Conservation (phyloP, 139 green algal genomes). For the Klebsormidium nitens region DNA sequence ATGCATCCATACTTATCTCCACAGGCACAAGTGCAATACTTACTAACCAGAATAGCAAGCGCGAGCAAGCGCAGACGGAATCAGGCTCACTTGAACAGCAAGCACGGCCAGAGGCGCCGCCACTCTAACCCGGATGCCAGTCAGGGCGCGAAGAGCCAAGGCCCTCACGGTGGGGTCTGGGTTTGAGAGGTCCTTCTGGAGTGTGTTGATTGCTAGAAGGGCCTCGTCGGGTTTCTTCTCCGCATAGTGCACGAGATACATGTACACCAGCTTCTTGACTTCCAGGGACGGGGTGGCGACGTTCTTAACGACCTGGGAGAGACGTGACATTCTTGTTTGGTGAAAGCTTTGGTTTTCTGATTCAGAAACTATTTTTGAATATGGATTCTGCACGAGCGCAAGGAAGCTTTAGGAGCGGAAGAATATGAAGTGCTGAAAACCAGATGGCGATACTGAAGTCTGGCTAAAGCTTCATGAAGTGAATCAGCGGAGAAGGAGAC, state of each 20-base stretch:
- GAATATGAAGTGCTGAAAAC: too few species aligned
- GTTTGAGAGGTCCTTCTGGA: slow-evolving; percentile 46
- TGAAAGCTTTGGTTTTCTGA: too few species aligned
- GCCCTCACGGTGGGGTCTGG: slow-evolving; percentile 38
- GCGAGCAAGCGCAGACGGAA: too few species aligned
- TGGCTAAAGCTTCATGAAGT: too few species aligned
- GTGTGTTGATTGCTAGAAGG: slow-evolving; percentile 48
- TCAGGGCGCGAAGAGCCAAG: slow-evolving; percentile 45
- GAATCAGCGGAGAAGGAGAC: too few species aligned
- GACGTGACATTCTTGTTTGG: too few species aligned
- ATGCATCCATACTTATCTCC: background rate
- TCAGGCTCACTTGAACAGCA: too few species aligned
- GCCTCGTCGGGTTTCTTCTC: slow-evolving; percentile 47
- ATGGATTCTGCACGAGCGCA: too few species aligned
- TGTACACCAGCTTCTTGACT: slow-evolving; percentile 48
- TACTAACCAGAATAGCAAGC: too few species aligned
- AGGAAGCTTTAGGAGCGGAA: too few species aligned
- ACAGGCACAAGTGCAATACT: background rate
- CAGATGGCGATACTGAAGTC: too few species aligned
- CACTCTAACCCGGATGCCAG: slow-evolving; percentile 37
- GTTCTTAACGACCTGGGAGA: slow-evolving; percentile 43
- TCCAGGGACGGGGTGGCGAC: slow-evolving; percentile 35
- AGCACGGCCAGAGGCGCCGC: slow-evolving; percentile 35
- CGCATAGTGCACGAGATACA: slow-evolving; percentile 47
- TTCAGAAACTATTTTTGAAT: too few species aligned